Base-by-base conservation (phyloP, 163 green algal species). In the Coccomyxa subellipsoidea region DNA sequence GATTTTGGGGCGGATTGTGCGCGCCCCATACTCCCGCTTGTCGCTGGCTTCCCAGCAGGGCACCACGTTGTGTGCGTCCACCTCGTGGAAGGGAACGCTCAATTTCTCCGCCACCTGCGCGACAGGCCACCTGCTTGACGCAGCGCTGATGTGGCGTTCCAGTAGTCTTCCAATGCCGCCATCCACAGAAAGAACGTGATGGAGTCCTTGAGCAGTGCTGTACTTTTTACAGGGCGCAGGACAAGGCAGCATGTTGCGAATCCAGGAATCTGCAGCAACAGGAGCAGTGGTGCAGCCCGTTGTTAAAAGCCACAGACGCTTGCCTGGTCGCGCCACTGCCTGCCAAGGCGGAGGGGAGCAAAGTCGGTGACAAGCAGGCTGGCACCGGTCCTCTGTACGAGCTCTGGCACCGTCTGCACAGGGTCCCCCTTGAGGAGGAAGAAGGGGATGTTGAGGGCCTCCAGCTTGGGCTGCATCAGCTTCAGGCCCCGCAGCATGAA, bases 11-110 rank as follows among this genome's bases (percentile, higher is more conserved):
- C 96, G 89, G 75, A 99, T 97, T 69, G 96, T 99, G 79, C 96
- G 90, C 0, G 96, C 96, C 0, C 83, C 94, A 31, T 93, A 94
- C 90, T 94, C 90, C 0, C 83, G 82, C 80, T 92, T 92, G 66
- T 91, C 83, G 84, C 88, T 95, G 38, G 95, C 93, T 47, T 90
- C 85, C 95, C 94, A 98, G 53, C 94, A 90, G 0, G 97, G 97
- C 38, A 99, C 94, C 27, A 99, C 88, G 84, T 99, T 99, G 93
- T 99, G 96, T 0, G 96, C 94, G 73, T 99, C 97, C 76, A 99
- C 96, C 87, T 98, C 93, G 69, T 95, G 85, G 35, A 97, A 87
- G 0, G 90, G 90, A 0, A 90, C 82, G 37, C 32, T 71, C 10
- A 94, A 21, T 27, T 38, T 37, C 4, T 47, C 54, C 5, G 38